Conservation (phyloP, 73 alveolate genomes). For the Breviolum minutum region DNA sequence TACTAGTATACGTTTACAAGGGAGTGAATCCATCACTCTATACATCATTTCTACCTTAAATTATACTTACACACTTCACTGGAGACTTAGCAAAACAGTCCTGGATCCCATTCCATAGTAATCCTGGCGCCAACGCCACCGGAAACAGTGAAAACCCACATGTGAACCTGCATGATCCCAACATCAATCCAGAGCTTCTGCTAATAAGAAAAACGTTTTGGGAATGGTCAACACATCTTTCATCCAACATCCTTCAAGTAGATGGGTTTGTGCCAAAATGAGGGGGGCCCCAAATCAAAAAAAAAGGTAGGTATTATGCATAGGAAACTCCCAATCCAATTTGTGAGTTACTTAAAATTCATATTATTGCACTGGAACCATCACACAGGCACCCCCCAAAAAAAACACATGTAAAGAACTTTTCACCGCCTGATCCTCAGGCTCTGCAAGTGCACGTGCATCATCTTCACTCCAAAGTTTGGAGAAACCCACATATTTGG, state of each 20-base stretch:
- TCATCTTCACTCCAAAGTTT: constrained; percentile 85
- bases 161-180: not conserved
- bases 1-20: no score
- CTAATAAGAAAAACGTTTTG: not conserved
- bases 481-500: constrained; percentile 56
- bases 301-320: not conserved
- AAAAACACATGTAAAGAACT: not conserved
- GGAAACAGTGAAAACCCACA: not conserved
- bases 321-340: no score
- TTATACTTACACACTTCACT: no score
- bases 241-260: no score
- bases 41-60: no score
- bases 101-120: constrained; percentile 91
- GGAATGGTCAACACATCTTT: no score
- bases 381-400: not conserved
- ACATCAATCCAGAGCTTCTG: not conserved
- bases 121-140: not conserved
- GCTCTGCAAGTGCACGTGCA: constrained; percentile 81
- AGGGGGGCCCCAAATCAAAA: not conserved
- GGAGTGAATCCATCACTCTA: no score
- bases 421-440: constrained; percentile 31
- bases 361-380: not conserved
- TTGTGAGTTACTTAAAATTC: no score
- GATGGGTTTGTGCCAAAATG: not conserved
- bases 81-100: not conserved